These are phyloP conservation scores for Pezicula neosporulosa DNA, from an alignment of 2,329 filamentous ascomycete species.

Conservation along the genomic window DNA sequence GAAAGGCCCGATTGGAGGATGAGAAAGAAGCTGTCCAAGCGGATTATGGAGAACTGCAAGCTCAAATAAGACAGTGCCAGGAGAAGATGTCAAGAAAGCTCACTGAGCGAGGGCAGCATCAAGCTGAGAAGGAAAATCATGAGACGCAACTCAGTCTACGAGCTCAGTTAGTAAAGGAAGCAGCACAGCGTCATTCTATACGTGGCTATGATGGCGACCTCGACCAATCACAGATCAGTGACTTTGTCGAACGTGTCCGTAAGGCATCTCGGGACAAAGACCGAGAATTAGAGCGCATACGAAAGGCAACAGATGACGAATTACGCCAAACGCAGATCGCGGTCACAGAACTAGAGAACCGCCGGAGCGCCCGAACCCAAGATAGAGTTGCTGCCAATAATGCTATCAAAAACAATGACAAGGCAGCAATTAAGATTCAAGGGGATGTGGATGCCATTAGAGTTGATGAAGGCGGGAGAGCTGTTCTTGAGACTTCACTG, in stretches of 20 bases:
- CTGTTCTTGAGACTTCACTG: slow-evolving; percentile 70
- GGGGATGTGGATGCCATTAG: slow-evolving; percentile 68
- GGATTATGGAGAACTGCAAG: slow-evolving; percentile 63
- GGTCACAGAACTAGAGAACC: slow-evolving; percentile 71
- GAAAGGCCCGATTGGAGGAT: slow-evolving; percentile 61
- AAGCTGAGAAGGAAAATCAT: slow-evolving; percentile 84
- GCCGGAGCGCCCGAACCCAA: slow-evolving; percentile 68
- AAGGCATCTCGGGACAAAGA: slow-evolving; percentile 77
- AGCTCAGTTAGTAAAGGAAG: slow-evolving; percentile 71
- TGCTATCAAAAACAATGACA: slow-evolving; percentile 71
- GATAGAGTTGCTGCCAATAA: slow-evolving; percentile 71
- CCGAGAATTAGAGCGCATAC: slow-evolving; percentile 69
- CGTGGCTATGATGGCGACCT: slow-evolving; percentile 81
- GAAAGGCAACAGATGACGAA: slow-evolving; percentile 71
- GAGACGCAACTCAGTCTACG: slow-evolving; percentile 75
- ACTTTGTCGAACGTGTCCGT: slow-evolving; percentile 75
- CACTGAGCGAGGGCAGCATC: slow-evolving; percentile 69
- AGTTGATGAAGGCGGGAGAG: slow-evolving; percentile 81
- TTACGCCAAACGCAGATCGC: slow-evolving; percentile 67
- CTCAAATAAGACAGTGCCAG: slow-evolving; percentile 41
- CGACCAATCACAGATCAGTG: slow-evolving; percentile 66
- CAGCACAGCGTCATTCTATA: slow-evolving; percentile 73
- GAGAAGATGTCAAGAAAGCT: slow-evolving; percentile 48
- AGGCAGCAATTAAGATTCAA: slow-evolving; percentile 63
- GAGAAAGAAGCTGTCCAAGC: slow-evolving; percentile 61